Conservation (phyloP, 2,329 filamentous ascomycete genomes). For the Alternaria brassicae region DNA sequence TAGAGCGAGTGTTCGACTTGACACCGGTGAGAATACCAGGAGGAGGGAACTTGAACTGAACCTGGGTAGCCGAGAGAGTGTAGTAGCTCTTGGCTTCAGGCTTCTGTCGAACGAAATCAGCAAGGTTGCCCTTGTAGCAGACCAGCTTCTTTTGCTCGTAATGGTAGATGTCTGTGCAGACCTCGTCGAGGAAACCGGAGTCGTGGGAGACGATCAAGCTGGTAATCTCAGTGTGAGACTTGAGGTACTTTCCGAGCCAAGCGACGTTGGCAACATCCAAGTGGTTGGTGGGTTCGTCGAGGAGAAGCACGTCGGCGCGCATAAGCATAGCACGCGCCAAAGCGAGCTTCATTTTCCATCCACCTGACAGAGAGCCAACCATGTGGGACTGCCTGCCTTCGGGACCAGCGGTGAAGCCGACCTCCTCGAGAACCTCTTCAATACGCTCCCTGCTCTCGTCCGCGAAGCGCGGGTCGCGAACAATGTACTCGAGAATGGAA, state of each 20-base stretch:
- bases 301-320: slow-evolving; percentile 91
- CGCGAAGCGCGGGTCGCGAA: slow-evolving; percentile 86
- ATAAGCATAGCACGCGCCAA: slow-evolving; percentile 95
- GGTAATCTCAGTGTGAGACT: slow-evolving; percentile 94
- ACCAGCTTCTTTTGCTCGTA: slow-evolving; percentile 98
- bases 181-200: slow-evolving; percentile 94
- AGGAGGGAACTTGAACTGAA: slow-evolving; percentile 97
- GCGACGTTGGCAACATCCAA: slow-evolving; percentile 95
- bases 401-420: slow-evolving; percentile 90
- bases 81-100: slow-evolving; percentile 99
- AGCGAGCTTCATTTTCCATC: slow-evolving; percentile 99
- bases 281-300: slow-evolving; percentile 99
- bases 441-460: slow-evolving; percentile 82
- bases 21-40: slow-evolving; percentile 94
- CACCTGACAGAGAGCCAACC: slow-evolving; percentile 93
- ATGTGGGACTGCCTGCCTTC: slow-evolving; percentile 87
- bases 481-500: slow-evolving; percentile 91
- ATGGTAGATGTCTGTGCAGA: slow-evolving; percentile 99
- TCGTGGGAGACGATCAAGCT: slow-evolving; percentile 98
- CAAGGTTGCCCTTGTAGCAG: slow-evolving; percentile 82
- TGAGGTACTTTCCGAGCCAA: slow-evolving; percentile 95
- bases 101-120: slow-evolving; percentile 83
- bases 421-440: slow-evolving; percentile 81
- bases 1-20: slow-evolving; percentile 92
- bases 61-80: slow-evolving; percentile 84